Percentiles rank a stretch among this genome's conserved stretches.
phyloP scores from a whole-genome alignment of 108 stramenopile genomes.

The Cyclotella choctawhatcheeana region DNA sequence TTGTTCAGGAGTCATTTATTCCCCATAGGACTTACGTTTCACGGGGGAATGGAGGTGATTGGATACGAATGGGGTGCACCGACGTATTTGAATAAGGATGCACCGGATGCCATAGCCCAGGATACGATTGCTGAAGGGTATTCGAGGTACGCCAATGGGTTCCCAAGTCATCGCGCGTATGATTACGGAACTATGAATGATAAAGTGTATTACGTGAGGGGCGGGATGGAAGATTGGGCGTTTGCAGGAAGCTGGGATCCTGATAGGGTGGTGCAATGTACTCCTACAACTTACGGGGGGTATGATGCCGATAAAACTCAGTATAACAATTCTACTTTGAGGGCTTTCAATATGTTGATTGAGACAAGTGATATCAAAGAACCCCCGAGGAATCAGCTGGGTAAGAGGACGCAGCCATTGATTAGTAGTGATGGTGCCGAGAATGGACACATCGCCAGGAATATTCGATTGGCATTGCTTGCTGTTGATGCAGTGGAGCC shows the following conservation, averaged over 20 bases:
- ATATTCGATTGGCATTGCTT: constrained; percentile 71
- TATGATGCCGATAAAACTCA: constrained; percentile 55
- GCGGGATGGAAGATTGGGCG: constrained; percentile 98
- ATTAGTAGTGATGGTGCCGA: constrained; percentile 49
- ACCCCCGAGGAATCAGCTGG: constrained; percentile 63
- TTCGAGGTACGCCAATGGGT: constrained; percentile 57
- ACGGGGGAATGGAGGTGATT: constrained; percentile 92
- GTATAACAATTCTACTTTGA: constrained; percentile 83
- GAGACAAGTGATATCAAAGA: constrained; percentile 84
- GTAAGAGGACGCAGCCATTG: constrained; percentile 60
- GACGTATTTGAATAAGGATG: constrained; percentile 30
- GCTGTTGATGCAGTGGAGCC: constrained; percentile 83
- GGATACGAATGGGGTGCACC: constrained; percentile 93
- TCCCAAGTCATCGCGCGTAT: constrained; percentile 41
- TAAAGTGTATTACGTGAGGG: constrained; percentile 93
- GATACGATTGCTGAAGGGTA: constrained; percentile 47
- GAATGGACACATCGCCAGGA: constrained; percentile 89
- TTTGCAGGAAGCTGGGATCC: constrained; percentile 95
- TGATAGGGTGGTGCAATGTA: constrained; percentile 63
- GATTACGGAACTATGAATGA: constrained; percentile 82
- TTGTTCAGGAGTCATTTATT: constrained; percentile 81
- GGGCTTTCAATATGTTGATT: constrained; percentile 92
- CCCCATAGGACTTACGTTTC: constrained; percentile 87
- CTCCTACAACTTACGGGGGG: constrained; percentile 66
- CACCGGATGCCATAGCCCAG: constrained; percentile 71